phyloP scores from a whole-genome alignment of 2,329 filamentous ascomycete species.

The Fusarium buharicum region DNA sequence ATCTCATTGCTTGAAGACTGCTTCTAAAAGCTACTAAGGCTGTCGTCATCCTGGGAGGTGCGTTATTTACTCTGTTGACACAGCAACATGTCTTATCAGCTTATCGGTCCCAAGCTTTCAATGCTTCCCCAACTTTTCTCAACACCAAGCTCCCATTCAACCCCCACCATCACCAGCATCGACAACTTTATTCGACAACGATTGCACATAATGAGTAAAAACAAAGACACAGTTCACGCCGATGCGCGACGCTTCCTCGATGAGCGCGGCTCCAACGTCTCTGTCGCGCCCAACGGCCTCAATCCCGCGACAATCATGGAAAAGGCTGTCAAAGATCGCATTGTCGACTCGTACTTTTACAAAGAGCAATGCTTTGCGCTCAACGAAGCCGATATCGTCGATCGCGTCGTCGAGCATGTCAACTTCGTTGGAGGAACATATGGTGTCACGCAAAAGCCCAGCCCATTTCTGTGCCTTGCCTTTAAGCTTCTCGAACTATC shows the following conservation, averaged over 20 bases:
- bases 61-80: constrained; percentile 50
- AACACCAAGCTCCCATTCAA: constrained; percentile 29
- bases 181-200: constrained; percentile 17
- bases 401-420: constrained; percentile 86
- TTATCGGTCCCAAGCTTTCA: constrained; percentile 26
- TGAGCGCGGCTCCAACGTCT: constrained; percentile 82
- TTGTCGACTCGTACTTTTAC: constrained; percentile 96
- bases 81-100: constrained; percentile 59
- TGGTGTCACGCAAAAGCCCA: constrained; percentile 84
- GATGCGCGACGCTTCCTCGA: constrained; percentile 87
- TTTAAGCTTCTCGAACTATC: constrained; percentile 94
- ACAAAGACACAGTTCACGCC: constrained; percentile 71
- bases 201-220: constrained; percentile 50
- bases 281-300: constrained; percentile 83
- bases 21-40: constrained; percentile 5
- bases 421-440: constrained; percentile 88
- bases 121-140: constrained; percentile 31
- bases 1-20: constrained; percentile 3
- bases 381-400: constrained; percentile 84
- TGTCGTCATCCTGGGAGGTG: constrained; percentile 33
- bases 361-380: constrained; percentile 98
- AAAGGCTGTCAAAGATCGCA: constrained; percentile 93
- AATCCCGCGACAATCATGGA: constrained; percentile 97
- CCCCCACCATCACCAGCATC: constrained; percentile 26
- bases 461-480: constrained; percentile 90